Base-by-base conservation (phyloP, 2,329 filamentous ascomycete species). In the Colletotrichum sp. region DNA sequence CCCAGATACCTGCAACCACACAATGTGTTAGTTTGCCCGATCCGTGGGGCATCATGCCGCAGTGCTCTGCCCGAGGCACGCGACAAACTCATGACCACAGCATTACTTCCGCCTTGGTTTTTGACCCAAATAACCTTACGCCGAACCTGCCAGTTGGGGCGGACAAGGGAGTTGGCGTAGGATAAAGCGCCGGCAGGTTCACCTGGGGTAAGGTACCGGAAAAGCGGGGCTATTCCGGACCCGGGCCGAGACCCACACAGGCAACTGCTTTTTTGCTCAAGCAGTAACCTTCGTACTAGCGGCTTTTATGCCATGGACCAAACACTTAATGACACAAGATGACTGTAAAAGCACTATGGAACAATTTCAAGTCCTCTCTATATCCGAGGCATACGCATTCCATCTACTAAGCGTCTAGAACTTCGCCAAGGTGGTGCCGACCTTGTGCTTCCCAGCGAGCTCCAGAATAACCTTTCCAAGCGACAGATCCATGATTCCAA, bases 401-500 rank as follows among this genome's bases (percentile, higher is more conserved):
- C 2, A 22, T 10, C 0, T 22, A 3, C 18, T 27, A 56, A 1
- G 1, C 58, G 28, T 32, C 16, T 68, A 75, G 28, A 75, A 75
- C 9, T 73, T 58, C n/a, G 34, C 18, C 8, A 75, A 43, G 7
- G 34, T 65, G 22, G 70, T 75, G 27, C 73, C 73, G 1, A 75
- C 58, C 25, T 68, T 64, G 6, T 68, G 70, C 70, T 73, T 73
- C 8, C 56, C 73, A 16, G 70, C 73, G 9, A 75, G 10, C 56
- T 75, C 73, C 8, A 75, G 64, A 39, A 73, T 75, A 2, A 55
- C 75, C 75, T 71, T 77, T 39, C 71, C 75, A 25, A 77, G 43
- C 16, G 72, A 60, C 13, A 94, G 84, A 84, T 94, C 93, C 91
- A 94, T 94, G 76, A 94, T 81, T 1, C 92, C 92, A 70, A 94